phyloP scores from a whole-genome alignment of 2,329 filamentous ascomycete species.

The Alternaria arbusti region DNA sequence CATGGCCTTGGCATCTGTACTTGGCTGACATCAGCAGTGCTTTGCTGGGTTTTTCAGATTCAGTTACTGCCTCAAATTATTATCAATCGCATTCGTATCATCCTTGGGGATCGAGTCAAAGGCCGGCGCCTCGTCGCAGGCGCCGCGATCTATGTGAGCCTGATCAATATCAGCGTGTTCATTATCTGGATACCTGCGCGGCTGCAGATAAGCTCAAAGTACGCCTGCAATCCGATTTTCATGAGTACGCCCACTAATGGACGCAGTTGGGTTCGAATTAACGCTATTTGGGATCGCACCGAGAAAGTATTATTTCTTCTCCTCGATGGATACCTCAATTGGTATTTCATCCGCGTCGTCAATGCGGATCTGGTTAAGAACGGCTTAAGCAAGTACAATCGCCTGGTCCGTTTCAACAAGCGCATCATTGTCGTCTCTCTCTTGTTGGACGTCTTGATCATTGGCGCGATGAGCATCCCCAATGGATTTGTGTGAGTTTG shows the following conservation, averaged over 20 bases:
- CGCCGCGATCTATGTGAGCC: slow-evolving; percentile 21
- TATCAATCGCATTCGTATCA: slow-evolving; percentile 37
- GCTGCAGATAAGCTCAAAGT: slow-evolving; percentile 28
- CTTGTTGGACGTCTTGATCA: slow-evolving; percentile 45
- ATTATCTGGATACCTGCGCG: slow-evolving; percentile 39
- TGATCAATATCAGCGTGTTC: slow-evolving; percentile 41
- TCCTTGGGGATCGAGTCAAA: slow-evolving; percentile 23
- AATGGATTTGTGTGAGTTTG: slow-evolving; percentile 48
- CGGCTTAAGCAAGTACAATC: slow-evolving; percentile 35
- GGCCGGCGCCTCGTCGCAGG: slow-evolving; percentile 20
- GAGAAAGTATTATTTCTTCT: slow-evolving; percentile 35
- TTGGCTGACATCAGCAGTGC: slow-evolving; percentile 18
- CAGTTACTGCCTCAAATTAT: slow-evolving; percentile 41
- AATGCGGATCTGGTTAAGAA: slow-evolving; percentile 33
- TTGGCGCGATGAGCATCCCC: slow-evolving; percentile 52
- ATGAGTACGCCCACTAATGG: neutral
- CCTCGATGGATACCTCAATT: slow-evolving; percentile 32
- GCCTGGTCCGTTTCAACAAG: slow-evolving; percentile 34
- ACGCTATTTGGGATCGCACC: slow-evolving; percentile 35
- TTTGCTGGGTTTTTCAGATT: slow-evolving; percentile 36
- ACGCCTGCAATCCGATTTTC: neutral
- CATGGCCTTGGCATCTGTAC: neutral
- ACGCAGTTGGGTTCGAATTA: slow-evolving; percentile 27
- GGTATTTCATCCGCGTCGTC: slow-evolving; percentile 35
- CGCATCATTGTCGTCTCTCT: slow-evolving; percentile 34